Evolutionary conservation across 2,329 filamentous ascomycete species (phyloP), one percentile per base, ranked within the genome.

Genomic region (Xylariales sp.): DNA sequence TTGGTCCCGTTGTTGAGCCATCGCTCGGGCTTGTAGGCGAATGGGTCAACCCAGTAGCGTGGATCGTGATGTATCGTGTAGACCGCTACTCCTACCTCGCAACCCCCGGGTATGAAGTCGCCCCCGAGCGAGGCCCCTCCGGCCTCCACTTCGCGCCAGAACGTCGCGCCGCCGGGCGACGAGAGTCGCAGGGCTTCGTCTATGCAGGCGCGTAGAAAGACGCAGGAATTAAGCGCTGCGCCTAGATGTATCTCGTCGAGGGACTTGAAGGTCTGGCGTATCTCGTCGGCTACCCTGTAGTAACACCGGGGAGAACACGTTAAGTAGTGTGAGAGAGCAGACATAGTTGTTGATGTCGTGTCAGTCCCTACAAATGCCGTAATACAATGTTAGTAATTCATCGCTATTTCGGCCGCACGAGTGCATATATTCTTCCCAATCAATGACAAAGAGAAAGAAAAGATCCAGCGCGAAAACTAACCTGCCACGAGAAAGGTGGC

Each of bases 401-500:
- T 23, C 23, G 23, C 23, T 23, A 23, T 23, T 23, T 23, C 23
- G 23, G 23, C 23, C 2, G 23, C 23, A 23, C 23, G 23, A 23
- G 23, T 2, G 23, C 23, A 23, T 23, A 23, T 23, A 23, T 23
- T 23, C 23, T 1, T 23, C 23, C 23, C 2, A 23, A 23, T 23
- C 23, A 23, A 23, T 23, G 23, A 23, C 23, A 23, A 23, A 23
- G 2, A 23, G 23, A 23, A 23, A 23, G 23, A 23, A 23, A 23
- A 39, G 36, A 10, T 9, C 36, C 6, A 10, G 8, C 12, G 5
- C 12, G 12, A 49, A 41, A 18, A 48, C 34, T n/a, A 6, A 58
- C 62, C 53, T 10, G 62, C 62, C 3, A 65, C 49, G 5, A 55
- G 9, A 50, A 65, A 61, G 2, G 56, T 65, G 3, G 63, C 63